Evolutionary conservation across 306 rosid genomes (phyloP).

Genomic region (Carpinus viminea): DNA sequence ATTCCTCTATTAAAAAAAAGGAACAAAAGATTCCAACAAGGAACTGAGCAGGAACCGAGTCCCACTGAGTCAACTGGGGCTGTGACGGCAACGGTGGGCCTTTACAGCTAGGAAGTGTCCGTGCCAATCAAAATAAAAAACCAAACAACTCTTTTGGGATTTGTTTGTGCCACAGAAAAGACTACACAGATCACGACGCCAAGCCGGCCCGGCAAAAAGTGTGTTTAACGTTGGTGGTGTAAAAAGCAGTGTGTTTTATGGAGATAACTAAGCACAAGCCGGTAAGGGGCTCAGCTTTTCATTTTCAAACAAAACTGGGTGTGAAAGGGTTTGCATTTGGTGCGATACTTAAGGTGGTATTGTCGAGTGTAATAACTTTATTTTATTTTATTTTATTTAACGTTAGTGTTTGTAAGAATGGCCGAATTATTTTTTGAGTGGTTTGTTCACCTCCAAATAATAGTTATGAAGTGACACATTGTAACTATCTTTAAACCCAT

Average conservation of each 20-base stretch:
- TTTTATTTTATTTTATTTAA: too few relatives aligned
- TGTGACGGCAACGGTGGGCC: conserved; percentile 39
- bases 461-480: too few relatives aligned
- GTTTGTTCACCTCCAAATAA: too few relatives aligned
- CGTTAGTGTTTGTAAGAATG: too few relatives aligned
- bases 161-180: conserved; percentile 27
- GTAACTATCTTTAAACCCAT: too few relatives aligned
- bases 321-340: too few relatives aligned
- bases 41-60: conserved; percentile 35
- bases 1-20: conserved; percentile 23
- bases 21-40: conserved; percentile 30
- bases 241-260: neutral
- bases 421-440: too few relatives aligned
- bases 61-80: conserved; percentile 40
- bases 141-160: conserved; percentile 15
- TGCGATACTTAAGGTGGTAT: too few relatives aligned
- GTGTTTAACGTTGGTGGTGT: neutral
- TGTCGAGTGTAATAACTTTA: too few relatives aligned
- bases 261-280: neutral
- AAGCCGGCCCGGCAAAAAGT: conserved; percentile 32
- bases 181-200: conserved; percentile 50
- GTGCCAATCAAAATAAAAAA: conserved; percentile 14
- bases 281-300: neutral
- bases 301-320: neutral
- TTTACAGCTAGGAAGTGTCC: conserved; percentile 43